A percentile compares a stretch with the other conserved stretches of the same genome.
These are phyloP conservation scores for Barbatosphaeria neglecta DNA, from an alignment of 495 filamentous ascomycete species.

Conservation along the genomic window DNA sequence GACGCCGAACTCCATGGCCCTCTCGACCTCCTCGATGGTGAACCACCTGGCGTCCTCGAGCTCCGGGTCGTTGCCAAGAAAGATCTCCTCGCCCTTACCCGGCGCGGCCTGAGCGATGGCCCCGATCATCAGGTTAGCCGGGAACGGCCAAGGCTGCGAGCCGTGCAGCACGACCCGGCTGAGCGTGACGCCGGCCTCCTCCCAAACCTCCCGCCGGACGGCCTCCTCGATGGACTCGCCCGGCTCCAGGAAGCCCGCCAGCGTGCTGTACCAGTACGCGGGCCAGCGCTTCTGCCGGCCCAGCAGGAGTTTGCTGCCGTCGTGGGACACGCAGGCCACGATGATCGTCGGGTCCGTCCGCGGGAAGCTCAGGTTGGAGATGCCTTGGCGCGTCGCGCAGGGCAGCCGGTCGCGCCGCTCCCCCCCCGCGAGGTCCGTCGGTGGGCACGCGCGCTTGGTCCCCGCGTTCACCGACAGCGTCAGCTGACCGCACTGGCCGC, in stretches of 20 bases:
- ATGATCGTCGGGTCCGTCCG: slow-evolving; percentile 94
- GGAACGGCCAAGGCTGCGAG: slow-evolving; percentile 63
- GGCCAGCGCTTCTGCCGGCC: slow-evolving; percentile 81
- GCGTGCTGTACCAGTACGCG: slow-evolving; percentile 71
- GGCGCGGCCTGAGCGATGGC: slow-evolving; percentile 77
- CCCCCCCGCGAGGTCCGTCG: slow-evolving; percentile 49
- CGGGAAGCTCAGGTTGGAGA: slow-evolving; percentile 82
- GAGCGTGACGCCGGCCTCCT: slow-evolving; percentile 76
- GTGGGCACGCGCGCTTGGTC: slow-evolving; percentile 82
- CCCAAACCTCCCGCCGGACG: slow-evolving; percentile 90
- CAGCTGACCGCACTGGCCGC: slow-evolving; percentile 71
- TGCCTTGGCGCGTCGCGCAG: slow-evolving; percentile 63
- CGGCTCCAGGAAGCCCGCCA: slow-evolving; percentile 92
- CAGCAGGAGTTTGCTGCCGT: slow-evolving; percentile 65
- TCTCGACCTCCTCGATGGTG: slow-evolving; percentile 53
- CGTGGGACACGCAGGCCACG: slow-evolving; percentile 72
- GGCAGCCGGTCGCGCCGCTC: slow-evolving; percentile 41
- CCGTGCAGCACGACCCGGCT: slow-evolving; percentile 85
- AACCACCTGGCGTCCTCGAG: slow-evolving; percentile 86
- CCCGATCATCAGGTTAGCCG: slow-evolving; percentile 88
- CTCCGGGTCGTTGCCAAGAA: slow-evolving; percentile 80
- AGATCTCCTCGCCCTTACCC: slow-evolving; percentile 64
- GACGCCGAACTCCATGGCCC: slow-evolving; percentile 47
- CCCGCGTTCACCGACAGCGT: slow-evolving; percentile 83
- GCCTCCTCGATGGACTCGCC: slow-evolving; percentile 93